phyloP scores from a whole-genome alignment of 2,329 filamentous ascomycete genomes.

The Hymenoscyphus fructigenus region DNA sequence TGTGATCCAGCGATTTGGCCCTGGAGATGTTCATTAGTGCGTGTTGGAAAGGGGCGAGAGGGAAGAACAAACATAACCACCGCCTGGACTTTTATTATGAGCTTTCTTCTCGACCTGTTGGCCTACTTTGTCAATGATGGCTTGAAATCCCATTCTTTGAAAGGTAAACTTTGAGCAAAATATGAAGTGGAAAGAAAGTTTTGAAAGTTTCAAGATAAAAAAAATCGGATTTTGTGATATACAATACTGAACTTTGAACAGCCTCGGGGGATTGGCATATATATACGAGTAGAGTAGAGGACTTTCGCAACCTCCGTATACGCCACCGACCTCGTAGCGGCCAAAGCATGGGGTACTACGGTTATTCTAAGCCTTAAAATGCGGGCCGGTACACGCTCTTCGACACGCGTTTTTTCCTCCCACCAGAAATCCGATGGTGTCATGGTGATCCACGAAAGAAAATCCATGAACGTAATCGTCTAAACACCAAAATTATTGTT shows the following conservation, averaged over 20 bases:
- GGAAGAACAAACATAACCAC: not conserved
- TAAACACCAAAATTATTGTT: not conserved
- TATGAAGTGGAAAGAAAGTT: not conserved
- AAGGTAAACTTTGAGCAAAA: not conserved
- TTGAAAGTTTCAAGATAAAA: not conserved
- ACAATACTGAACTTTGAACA: not conserved
- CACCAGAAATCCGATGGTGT: not conserved
- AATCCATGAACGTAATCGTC: not conserved
- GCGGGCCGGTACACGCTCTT: not conserved
- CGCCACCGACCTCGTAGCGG: not conserved
- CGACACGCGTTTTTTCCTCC: not conserved
- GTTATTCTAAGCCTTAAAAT: conserved; percentile 2
- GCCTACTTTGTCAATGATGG: conserved; percentile 9
- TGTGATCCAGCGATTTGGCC: not conserved
- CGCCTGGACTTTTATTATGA: not conserved
- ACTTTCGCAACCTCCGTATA: not conserved
- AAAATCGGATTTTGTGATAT: not conserved
- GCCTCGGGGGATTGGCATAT: not conserved
- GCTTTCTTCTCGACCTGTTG: conserved; percentile 5
- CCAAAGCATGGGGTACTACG: not conserved
- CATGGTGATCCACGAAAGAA: not conserved
- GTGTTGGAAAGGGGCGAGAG: not conserved
- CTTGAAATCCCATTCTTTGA: conserved; percentile 6
- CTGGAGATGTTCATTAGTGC: not conserved
- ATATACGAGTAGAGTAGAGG: not conserved